Base-by-base conservation (phyloP, 1,284 basidiomycete species). In the Anthracocystis walkeri region DNA sequence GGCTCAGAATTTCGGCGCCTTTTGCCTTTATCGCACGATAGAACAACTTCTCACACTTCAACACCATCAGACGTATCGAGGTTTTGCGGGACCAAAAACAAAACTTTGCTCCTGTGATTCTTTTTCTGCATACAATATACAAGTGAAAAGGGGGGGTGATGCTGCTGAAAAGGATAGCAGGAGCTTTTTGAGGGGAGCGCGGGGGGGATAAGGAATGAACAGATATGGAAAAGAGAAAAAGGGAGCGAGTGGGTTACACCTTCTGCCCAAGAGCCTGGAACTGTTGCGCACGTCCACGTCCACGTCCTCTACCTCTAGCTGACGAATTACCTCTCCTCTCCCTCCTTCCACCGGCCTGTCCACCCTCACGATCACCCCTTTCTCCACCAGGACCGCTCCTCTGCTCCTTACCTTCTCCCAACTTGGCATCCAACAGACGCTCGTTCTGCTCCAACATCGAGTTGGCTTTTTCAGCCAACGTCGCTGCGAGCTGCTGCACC, bases 391-490 rank as follows among this genome's bases (percentile, higher is more conserved):
- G 48, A 42, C 68, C 69, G 20, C 68, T 70, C 42, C 63, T 65
- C 35, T 58, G 62, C 63, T 70, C 75, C 69, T 75, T 68, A 58
- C 74, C 73, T 50, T 84, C 82, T 33, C 93, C 93, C 74, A 96
- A 89, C 87, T 96, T 96, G 80, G 89, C 86, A 85, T 98, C 95
- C 57, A 98, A 87, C n/a, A 90, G 88, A 88, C 97, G 96, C 87
- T 98, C 95, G 85, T 95, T 98, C 84, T 93, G 92, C 84, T 98
- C 96, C n/a, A 96, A 91, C 89, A 98, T 89, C 38, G 89, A 87
- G 48, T 90, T 91, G 27, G 95, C 90, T 86, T 93, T 93, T 82
- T 98, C 95, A 4, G 96, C 92, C 52, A 99, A 89, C 40, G 82
- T 76, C 61, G 78, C 72, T 11, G 83, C 78, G 20, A 85, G 71